These are phyloP conservation scores for Plenodomus lindquistii DNA, from an alignment of 2,329 filamentous ascomycete genomes.

Conservation along the genomic window DNA sequence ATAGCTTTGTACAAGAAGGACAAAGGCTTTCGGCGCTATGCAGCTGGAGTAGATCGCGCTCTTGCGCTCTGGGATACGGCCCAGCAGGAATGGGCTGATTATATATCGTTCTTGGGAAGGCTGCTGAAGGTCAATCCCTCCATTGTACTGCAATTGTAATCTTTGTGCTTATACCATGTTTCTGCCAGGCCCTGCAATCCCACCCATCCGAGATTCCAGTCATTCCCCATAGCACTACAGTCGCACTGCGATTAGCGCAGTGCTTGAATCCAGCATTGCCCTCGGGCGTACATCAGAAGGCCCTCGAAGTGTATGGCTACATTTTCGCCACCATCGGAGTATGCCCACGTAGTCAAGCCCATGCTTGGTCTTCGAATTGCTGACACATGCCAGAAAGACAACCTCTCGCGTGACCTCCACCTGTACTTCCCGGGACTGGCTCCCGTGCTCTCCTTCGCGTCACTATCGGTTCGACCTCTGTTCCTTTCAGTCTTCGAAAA, in stretches of 20 bases:
- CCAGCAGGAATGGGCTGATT: constrained; percentile 98
- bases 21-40: constrained; percentile 82
- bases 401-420: constrained; percentile 77
- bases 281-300: constrained; percentile 96
- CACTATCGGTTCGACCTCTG: constrained; percentile 82
- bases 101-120: constrained; percentile 93
- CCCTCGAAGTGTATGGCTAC: constrained; percentile 88
- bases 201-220: constrained; percentile 71
- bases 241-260: constrained; percentile 91
- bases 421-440: constrained; percentile 89
- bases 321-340: constrained; percentile 85
- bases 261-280: constrained; percentile 92
- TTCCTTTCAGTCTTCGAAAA: constrained; percentile 84
- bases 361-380: constrained; percentile 25
- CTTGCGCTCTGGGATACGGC: constrained; percentile 89
- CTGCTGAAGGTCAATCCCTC: constrained; percentile 73
- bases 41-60: constrained; percentile 81
- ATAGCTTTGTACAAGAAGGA: constrained; percentile 65
- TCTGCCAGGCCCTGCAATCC: constrained; percentile 76
- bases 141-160: constrained; percentile 11
- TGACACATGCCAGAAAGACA: constrained; percentile 58
- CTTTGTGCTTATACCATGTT: constrained; percentile 27
- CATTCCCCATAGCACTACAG: constrained; percentile 78
- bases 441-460: constrained; percentile 90
- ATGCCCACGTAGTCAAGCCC: constrained; percentile 25